phyloP scores from a whole-genome alignment of 1,139 yeast species.

The Suhomyces atakaporum region DNA sequence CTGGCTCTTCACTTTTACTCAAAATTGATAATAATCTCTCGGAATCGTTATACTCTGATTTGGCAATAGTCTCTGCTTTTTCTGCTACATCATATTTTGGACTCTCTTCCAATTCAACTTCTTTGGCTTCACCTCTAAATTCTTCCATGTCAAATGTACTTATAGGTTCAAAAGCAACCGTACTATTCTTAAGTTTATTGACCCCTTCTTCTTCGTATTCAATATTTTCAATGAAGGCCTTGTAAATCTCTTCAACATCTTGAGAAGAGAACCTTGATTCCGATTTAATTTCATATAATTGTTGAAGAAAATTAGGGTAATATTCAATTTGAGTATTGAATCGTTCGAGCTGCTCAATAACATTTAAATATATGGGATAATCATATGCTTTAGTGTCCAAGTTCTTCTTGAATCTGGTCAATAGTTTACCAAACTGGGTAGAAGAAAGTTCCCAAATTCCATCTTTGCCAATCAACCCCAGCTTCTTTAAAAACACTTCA shows the following conservation, averaged over 20 bases:
- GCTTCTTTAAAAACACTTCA: constrained; percentile 16
- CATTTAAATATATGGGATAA: constrained; percentile 17
- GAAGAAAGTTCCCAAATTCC: constrained; percentile 20
- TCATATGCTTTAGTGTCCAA: constrained; percentile 13
- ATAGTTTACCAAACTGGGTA: constrained; percentile 17
- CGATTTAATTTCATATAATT: constrained; percentile 20
- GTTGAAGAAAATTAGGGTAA: constrained; percentile 27
- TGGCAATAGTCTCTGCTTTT: constrained; percentile 3
- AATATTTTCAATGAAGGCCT: constrained; percentile 22
- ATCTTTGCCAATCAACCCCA: constrained; percentile 15
- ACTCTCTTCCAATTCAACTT: constrained; percentile 1
- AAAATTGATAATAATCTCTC: constrained; percentile 23
- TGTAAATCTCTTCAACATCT: constrained; percentile 23
- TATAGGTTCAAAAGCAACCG: constrained; percentile 5
- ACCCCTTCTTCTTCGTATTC: constrained; percentile 16
- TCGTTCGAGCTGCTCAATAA: constrained; percentile 19
- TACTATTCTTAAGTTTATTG: background rate
- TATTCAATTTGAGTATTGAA: constrained; percentile 23
- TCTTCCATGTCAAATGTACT: constrained; percentile 28
- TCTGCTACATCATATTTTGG: constrained; percentile 7
- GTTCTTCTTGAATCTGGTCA: constrained; percentile 11
- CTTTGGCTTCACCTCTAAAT: constrained; percentile 13
- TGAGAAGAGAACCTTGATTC: constrained; percentile 10
- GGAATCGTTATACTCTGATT: constrained; percentile 24
- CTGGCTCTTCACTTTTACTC: constrained; percentile 18